Conservation (phyloP, 1,284 basidiomycete genomes). For the Apiotrichum sp. region DNA sequence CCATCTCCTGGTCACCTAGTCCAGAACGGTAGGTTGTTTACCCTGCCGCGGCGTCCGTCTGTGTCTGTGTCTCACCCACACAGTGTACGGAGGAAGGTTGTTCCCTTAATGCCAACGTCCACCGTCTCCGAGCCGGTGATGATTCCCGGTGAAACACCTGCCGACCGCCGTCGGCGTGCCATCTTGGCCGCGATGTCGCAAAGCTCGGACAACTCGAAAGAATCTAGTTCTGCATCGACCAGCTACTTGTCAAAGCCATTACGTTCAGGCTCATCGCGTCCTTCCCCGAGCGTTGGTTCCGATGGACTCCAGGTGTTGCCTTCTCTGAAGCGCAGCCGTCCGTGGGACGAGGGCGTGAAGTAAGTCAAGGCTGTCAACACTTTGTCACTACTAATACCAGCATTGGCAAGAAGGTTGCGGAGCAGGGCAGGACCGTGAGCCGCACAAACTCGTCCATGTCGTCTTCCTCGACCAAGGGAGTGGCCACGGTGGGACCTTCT, state of each 20-base stretch:
- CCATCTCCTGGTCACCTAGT: slow-evolving; percentile 24
- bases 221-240: no score
- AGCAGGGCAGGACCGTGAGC: slow-evolving; percentile 1
- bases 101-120: not conserved
- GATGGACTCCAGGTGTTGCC: not conserved
- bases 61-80: not conserved
- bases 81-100: not conserved
- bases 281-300: not conserved
- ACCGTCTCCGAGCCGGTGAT: not conserved
- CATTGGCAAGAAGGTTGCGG: slow-evolving; percentile 16
- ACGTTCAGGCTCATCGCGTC: not conserved
- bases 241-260: no score
- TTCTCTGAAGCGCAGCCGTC: slow-evolving; percentile 26
- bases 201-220: slow-evolving; percentile 2
- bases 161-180: slow-evolving; percentile 35
- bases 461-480: slow-evolving; percentile 2
- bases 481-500: slow-evolving; percentile 10
- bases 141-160: slow-evolving; percentile 21
- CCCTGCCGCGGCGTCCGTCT: no score
- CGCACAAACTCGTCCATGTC: slow-evolving; percentile 3
- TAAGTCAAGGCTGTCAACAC: no score
- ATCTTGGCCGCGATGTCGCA: slow-evolving; percentile 37
- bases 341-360: slow-evolving; percentile 30
- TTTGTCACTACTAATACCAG: not conserved
- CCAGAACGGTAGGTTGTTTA: slow-evolving; percentile 17